Evolutionary conservation across 2,329 filamentous ascomycete species (phyloP), one percentile per base, ranked within the genome.

Genomic region (Colletotrichum godetiae): DNA sequence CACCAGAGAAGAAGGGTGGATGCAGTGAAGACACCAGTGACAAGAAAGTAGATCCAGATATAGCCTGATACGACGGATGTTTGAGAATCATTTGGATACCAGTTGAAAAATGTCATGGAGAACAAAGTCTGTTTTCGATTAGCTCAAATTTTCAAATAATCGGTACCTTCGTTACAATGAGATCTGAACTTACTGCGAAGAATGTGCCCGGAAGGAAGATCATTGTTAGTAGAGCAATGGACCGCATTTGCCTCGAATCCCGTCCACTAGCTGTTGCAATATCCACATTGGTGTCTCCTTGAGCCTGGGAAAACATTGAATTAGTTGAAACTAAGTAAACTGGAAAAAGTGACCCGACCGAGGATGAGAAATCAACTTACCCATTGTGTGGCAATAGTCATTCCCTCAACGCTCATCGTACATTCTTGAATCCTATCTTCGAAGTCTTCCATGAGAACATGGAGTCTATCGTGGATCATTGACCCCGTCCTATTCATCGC

Each of bases 381-480:
- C 80, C 79, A 82, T 77, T 82, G 80, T 1, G 79, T 82, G 13
- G 81, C 78, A 76, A 82, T 80, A 5, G 77, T 76, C 79, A 82
- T 82, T 4, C 79, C 80, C 13, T 82, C 80, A 1, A 82, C 56
- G 7, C 79, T 74, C 79, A 82, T 81, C 0, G 77, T 77, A 29
- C 79, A 82, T 2, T 81, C 79, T 46, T 78, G 68, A 2, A 81
- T 79, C 58, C 78, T 80, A 1, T 80, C 78, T 0, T 81, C 78
- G n/a, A 79, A 82, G 53, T 82, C 80, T 12, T 79, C 77, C 0
- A 76, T 76, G 12, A 81, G 78, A 0, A 53, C 64, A 10, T 65
- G 53, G 10, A 80, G 57, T 13, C 77, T 72, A 22, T 75, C 70
- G 5, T 62, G 72, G 19, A 79, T 74, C n/a, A 75, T 76, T 0